A percentile compares a stretch with the other conserved stretches of the same genome.
Conservation (phyloP, 2,329 filamentous ascomycete species). For the Alternaria triticina region DNA sequence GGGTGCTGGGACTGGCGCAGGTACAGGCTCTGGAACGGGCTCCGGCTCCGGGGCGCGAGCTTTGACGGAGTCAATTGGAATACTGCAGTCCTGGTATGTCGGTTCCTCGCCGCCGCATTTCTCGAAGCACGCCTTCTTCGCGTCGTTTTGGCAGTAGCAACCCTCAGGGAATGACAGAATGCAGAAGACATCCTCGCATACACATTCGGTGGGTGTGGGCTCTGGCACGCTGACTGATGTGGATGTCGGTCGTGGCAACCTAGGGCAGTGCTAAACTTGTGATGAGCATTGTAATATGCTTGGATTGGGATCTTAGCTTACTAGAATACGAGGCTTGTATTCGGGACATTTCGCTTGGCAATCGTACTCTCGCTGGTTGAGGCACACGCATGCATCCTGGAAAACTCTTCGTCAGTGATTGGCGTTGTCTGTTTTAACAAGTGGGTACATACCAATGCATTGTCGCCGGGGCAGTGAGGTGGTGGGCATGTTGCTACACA, state of each 20-base stretch:
- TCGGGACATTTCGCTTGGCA: slow-evolving; percentile 34
- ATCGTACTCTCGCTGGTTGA: slow-evolving; percentile 31
- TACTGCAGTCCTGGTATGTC: background rate
- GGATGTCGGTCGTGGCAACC: background rate
- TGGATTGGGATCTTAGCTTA: background rate
- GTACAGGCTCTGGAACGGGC: background rate
- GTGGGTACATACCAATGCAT: background rate
- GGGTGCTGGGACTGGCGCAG: background rate
- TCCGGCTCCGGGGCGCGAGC: background rate
- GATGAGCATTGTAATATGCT: background rate
- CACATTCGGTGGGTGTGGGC: background rate
- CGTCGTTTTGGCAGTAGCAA: slow-evolving; percentile 36
- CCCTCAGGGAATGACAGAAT: slow-evolving; percentile 31
- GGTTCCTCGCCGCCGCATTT: slow-evolving; percentile 28
- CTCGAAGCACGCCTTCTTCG: slow-evolving; percentile 27
- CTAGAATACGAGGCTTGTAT: slow-evolving; percentile 17
- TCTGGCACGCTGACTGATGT: background rate
- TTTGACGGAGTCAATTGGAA: background rate
- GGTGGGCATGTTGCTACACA: slow-evolving; percentile 3
- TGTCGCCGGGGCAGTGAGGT: background rate
- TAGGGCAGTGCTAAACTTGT: background rate
- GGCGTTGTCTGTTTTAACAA: fast-evolving
- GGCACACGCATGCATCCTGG: slow-evolving; percentile 36
- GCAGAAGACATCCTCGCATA: slow-evolving; percentile 22
- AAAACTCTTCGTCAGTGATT: fast-evolving